Evolutionary conservation across 805 yeast species (phyloP), one percentile per base, ranked within the genome.

Genomic region (Torulaspora quercuum): DNA sequence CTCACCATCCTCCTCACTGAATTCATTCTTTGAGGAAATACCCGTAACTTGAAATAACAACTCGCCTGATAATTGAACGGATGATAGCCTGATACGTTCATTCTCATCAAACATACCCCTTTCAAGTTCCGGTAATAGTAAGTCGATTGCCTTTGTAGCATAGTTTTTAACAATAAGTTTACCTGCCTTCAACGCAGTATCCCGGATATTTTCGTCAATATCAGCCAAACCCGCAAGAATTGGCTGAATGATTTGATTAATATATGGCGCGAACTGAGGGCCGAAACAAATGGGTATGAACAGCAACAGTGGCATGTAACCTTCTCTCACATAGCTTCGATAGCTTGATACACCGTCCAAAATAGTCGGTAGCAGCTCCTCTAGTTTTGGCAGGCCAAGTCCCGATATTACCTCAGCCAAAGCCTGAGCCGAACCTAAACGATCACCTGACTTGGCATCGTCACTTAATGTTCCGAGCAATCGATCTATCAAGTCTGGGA

Each of bases 351-450:
- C 85, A 53, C 81, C 81, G 5, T 75, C 64, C 51, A 92, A 70
- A 44, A 92, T 82, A 1, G 70, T 62, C 23, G 99, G 98, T 42
- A 92, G 66, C 54, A 89, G 63, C 55, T 88, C 97, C 49, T 92
- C 98, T 57, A 92, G 72, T 53, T 88, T 88, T 45, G 77, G 63
- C 31, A 87, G 63, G 50, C 99, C 98, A 36, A 92, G 73, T 46
- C 98, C 98, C 52, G 86, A 80, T 37, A 88, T 75, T 45, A 92
- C 95, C 64, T 92, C 99, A 11, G 96, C 77, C 39, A 92, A 73
- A 2, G 95, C 97, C 68, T 92, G 98, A 0, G 97, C 98, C 34
- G 95, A 83, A 41, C 99, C 99, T 42, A 92, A 73, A 48, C 96
- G 78, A 57, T 92, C 97, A 43, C 97, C 97, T 6, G 87, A 75